Evolutionary conservation across 2,329 filamentous ascomycete genomes (phyloP).

Genomic region (Tothia fuscella): DNA sequence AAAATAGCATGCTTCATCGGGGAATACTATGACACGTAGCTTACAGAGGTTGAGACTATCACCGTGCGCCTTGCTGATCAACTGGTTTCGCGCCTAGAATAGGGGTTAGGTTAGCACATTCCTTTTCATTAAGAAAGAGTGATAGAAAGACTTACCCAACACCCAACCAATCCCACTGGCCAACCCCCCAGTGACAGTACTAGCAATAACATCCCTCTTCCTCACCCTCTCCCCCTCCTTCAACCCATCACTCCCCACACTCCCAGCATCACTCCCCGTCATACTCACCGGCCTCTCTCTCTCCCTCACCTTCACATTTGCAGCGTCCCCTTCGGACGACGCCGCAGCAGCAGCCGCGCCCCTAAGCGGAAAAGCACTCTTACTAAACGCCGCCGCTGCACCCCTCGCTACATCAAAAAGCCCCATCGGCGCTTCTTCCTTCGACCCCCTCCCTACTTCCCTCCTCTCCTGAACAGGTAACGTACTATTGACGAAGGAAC

Average conservation of each 20-base stretch:
- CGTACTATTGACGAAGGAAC: conserved; percentile 29
- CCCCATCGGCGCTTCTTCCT: conserved; percentile 39
- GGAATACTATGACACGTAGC: no score
- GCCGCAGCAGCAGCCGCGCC: conserved; percentile 14
- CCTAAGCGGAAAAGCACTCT: conserved; percentile 34
- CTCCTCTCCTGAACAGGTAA: conserved; percentile 25
- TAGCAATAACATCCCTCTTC: conserved; percentile 61
- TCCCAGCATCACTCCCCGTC: conserved; percentile 15
- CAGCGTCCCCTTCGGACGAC: conserved; percentile 13
- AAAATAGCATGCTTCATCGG: no score
- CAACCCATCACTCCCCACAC: conserved; percentile 14
- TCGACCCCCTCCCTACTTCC: conserved; percentile 29
- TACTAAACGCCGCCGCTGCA: conserved; percentile 35
- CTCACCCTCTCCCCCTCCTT: conserved; percentile 37
- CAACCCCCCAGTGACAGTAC: conserved; percentile 49
- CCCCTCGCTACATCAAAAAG: conserved; percentile 41
- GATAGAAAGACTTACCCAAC: conserved; percentile 38
- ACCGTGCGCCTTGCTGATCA: neutral
- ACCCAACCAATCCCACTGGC: conserved; percentile 55
- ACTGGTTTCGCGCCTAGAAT: neutral
- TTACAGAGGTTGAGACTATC: no score
- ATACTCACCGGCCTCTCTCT: conserved; percentile 22
- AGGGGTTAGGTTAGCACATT: neutral
- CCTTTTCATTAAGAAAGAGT: neutral
- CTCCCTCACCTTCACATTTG: conserved; percentile 16